Percentiles rank a stretch among this genome's conserved stretches.
Evolutionary conservation across 768 basidiomycete species (phyloP).

Genomic region (Lactarius evosmus): DNA sequence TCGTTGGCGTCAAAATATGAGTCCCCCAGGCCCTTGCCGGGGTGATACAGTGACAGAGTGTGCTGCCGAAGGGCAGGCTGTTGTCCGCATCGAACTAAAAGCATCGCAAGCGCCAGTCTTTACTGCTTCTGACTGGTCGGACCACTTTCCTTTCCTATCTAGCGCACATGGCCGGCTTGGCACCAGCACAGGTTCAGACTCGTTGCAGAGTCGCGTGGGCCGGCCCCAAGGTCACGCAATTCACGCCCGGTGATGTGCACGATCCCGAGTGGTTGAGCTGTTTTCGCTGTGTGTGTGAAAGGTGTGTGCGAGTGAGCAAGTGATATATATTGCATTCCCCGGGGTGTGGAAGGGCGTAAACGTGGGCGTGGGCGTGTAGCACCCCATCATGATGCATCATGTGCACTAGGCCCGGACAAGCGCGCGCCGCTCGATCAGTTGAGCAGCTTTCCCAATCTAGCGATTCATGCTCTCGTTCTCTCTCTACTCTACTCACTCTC

Average conservation of each 20-base stretch:
- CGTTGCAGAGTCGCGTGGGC: not conserved
- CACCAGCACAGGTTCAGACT: not conserved
- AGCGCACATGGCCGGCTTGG: not conserved
- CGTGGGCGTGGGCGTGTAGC: no score
- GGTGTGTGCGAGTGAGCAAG: not conserved
- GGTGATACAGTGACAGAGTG: not conserved
- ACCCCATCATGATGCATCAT: no score
- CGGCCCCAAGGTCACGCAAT: not conserved
- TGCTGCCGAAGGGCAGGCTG: not conserved
- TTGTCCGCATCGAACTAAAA: no score
- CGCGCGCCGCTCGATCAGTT: not conserved
- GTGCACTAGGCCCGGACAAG: no score
- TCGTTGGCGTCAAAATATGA: not conserved
- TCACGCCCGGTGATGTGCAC: not conserved
- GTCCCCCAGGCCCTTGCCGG: not conserved
- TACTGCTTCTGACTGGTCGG: no score
- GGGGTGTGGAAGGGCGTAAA: no score
- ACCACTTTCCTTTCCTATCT: not conserved
- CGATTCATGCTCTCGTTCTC: not conserved
- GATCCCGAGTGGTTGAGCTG: not conserved
- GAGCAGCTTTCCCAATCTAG: not conserved
- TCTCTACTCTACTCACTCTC: not conserved
- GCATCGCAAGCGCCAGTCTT: not conserved
- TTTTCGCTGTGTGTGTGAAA: constrained; percentile 1
- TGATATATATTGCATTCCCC: not conserved